Conservation (phyloP, 2,329 filamentous ascomycete species). For the Bertia moriformis region DNA sequence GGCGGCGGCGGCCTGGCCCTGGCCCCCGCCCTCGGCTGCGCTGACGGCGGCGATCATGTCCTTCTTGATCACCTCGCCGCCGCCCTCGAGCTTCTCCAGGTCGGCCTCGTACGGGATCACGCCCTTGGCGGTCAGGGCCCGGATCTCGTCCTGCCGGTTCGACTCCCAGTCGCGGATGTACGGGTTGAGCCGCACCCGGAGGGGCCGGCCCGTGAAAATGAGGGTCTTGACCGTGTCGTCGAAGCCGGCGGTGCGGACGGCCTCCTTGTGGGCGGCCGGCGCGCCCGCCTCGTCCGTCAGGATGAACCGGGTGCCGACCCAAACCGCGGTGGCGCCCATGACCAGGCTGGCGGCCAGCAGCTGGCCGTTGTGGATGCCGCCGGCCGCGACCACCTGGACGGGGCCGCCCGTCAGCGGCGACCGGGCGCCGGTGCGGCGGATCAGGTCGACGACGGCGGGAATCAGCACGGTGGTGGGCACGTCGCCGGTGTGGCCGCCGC, state of each 20-base stretch:
- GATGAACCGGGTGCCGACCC: conserved; percentile 94
- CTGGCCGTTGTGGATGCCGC: conserved; percentile 86
- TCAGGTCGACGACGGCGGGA: conserved; percentile 70
- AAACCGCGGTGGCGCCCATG: conserved; percentile 82
- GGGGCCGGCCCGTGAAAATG: conserved; percentile 92
- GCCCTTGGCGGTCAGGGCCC: conserved; percentile 77
- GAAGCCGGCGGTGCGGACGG: conserved; percentile 77
- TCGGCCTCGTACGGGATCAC: conserved; percentile 88
- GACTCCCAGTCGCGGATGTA: conserved; percentile 96
- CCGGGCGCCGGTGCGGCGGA: conserved; percentile 55
- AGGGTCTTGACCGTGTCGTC: conserved; percentile 95
- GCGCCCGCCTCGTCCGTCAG: conserved; percentile 88
- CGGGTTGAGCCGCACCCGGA: conserved; percentile 82
- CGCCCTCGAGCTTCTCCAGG: conserved; percentile 61
- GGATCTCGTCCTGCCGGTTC: conserved; percentile 79
- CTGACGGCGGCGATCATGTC: conserved; percentile 56
- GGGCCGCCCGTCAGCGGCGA: conserved; percentile 75
- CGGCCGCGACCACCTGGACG: conserved; percentile 84
- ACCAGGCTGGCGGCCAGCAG: conserved; percentile 79
- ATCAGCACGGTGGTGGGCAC: conserved; percentile 86
- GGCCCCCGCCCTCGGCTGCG: conserved; percentile 50
- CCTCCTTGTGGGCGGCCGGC: conserved; percentile 85
- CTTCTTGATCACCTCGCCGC: conserved; percentile 53
- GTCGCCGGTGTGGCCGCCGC: conserved; percentile 89
- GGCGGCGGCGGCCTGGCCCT: conserved; percentile 50